phyloP scores from a whole-genome alignment of 345 rosid genomes.

The Pseudoturritis turrita region DNA sequence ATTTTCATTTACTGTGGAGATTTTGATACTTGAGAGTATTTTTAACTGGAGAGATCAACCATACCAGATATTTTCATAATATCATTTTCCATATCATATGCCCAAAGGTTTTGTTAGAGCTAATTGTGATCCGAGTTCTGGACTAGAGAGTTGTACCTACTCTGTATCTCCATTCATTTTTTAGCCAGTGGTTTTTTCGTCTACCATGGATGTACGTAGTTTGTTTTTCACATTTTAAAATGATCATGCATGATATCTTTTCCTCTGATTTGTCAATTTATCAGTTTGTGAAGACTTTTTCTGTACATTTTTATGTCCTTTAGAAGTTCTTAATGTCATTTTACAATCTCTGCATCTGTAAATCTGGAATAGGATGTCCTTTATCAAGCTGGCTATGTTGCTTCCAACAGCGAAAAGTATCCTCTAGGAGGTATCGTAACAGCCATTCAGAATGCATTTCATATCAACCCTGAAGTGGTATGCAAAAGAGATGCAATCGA shows the following conservation, averaged over 20 bases:
- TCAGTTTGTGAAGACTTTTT: neutral
- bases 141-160: neutral
- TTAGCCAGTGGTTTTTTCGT: neutral
- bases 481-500: conserved; percentile 67
- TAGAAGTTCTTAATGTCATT: conserved; percentile 13
- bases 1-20: conserved; percentile 1
- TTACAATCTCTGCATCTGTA: neutral
- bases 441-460: conserved; percentile 88
- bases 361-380: conserved; percentile 52
- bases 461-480: conserved; percentile 53
- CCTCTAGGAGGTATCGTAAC: conserved; percentile 86
- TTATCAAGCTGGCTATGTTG: conserved; percentile 78
- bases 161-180: neutral
- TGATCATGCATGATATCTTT: neutral
- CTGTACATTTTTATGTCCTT: neutral
- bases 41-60: neutral
- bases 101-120: neutral
- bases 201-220: neutral
- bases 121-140: neutral
- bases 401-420: conserved; percentile 83
- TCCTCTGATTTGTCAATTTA: neutral
- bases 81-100: neutral
- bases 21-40: neutral
- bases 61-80: neutral
- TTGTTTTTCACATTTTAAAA: neutral